phyloP scores from a whole-genome alignment of 2,329 filamentous ascomycete species.

The Colletotrichum theobromicola region DNA sequence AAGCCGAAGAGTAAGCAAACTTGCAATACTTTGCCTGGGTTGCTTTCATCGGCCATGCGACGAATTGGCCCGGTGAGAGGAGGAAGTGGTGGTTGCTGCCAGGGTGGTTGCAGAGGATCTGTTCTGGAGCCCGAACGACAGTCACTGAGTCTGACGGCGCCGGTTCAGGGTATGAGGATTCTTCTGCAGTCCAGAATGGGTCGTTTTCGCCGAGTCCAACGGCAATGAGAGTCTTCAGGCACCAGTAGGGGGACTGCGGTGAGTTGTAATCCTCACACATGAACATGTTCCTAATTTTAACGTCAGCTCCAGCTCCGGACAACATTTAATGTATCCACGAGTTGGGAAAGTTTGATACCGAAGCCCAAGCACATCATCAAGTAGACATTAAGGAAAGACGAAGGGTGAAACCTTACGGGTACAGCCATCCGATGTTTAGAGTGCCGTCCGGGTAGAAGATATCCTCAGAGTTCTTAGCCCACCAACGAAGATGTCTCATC shows the following conservation, averaged over 20 bases:
- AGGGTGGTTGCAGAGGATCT: slow-evolving; percentile 47
- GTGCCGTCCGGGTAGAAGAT: slow-evolving; percentile 56
- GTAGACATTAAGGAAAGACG: not conserved
- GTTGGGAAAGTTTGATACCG: accelerated
- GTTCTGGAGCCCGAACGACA: slow-evolving; percentile 34
- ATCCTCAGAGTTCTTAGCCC: slow-evolving; percentile 42
- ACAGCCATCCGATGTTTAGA: slow-evolving; percentile 48
- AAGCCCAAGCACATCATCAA: accelerated
- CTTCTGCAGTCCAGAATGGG: slow-evolving; percentile 49
- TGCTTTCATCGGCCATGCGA: slow-evolving; percentile 41
- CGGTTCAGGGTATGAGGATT: slow-evolving; percentile 31
- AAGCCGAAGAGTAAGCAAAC: slow-evolving; percentile 53
- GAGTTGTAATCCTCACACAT: slow-evolving; percentile 63
- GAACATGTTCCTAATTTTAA: slow-evolving; percentile 49
- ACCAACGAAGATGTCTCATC: slow-evolving; percentile 55
- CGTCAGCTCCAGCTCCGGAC: not conserved
- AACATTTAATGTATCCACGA: not conserved
- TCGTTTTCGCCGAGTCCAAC: slow-evolving; percentile 39
- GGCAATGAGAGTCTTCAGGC: slow-evolving; percentile 53
- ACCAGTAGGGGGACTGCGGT: slow-evolving; percentile 61
- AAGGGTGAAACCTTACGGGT: slow-evolving; percentile 27
- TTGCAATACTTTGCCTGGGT: slow-evolving; percentile 51
- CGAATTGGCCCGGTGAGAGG: slow-evolving; percentile 44
- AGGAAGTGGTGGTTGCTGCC: slow-evolving; percentile 45
- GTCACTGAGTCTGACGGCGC: not conserved